A percentile compares a stretch with the other conserved stretches of the same genome.
Conservation (phyloP, 177 flowering plant species). For the Vitis hybrid region DNA sequence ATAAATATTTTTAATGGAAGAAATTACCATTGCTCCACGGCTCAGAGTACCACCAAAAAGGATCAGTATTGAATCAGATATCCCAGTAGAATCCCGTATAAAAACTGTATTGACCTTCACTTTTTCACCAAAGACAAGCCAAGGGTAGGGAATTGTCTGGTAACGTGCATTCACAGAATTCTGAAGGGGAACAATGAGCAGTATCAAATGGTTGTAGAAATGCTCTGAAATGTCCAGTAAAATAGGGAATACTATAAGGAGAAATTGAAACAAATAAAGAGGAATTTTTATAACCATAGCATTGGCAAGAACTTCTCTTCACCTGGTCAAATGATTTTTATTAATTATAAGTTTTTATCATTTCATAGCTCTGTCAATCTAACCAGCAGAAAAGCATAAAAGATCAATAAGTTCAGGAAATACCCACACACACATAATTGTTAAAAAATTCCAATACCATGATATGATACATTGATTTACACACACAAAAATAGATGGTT, state of each 20-base stretch:
- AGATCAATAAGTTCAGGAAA: too few species aligned
- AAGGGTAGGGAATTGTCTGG: constrained; percentile 93
- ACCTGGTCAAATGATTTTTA: not conserved
- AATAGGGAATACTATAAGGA: not conserved
- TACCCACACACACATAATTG: too few species aligned
- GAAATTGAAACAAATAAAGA: not conserved
- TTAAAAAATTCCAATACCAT: too few species aligned
- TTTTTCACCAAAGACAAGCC: constrained; percentile 97
- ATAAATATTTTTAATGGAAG: constrained; percentile 2
- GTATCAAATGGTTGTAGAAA: not conserved
- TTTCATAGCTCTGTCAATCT: too few species aligned
- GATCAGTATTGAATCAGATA: constrained; percentile 86
- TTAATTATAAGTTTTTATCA: not conserved
- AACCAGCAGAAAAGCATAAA: too few species aligned
- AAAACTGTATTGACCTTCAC: constrained; percentile 92
- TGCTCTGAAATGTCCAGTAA: not conserved
- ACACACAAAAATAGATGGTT: too few species aligned
- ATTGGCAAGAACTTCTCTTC: not conserved
- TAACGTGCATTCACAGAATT: constrained; percentile 96
- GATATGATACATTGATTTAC: too few species aligned
- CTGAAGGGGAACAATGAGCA: constrained; percentile 41
- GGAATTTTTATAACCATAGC: not conserved
- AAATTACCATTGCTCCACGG: constrained; percentile 62
- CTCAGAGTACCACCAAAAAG: constrained; percentile 87
- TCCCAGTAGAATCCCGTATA: constrained; percentile 95